Base-by-base conservation (phyloP, 306 rosid genomes). In the Dryas octopetala region DNA sequence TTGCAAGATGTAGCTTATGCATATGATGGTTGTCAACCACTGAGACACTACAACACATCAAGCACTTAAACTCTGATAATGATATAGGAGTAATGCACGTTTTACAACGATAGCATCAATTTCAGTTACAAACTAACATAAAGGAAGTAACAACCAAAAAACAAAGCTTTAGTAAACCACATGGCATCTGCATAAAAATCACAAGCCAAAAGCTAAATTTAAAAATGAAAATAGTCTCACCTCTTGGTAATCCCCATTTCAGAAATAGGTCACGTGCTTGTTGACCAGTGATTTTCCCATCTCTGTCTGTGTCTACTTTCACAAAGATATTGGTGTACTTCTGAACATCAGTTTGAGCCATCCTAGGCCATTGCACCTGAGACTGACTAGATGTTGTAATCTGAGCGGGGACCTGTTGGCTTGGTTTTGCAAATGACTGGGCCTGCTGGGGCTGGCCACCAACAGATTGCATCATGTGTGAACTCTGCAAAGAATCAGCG, bases 191-290 rank as follows among this genome's bases (percentile, higher is more conserved):
- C 51, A 13, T n/a, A 46, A 13, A 38, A 9, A 38, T 19, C 4
- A 68, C 32, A 66, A 65, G 65, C 26, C 59, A 64, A 43, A 43
- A 66, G 14, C 5, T 40, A 64, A 23, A 69, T 28, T 62, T 11
- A 61, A 68, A 14, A 57, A 51, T 44, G 43, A 65, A 66, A 64
- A 71, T 47, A 78, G 79, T 76, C 77, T 81, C 84, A 96, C 99
- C 99, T 88, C 96, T 89, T 60, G 98, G 97, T 76, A 96, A 68
- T 81, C 88, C 85, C 99, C 99, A 96, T 87, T 93, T 92, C 65
- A 96, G 83, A 77, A 96, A 96, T 86, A 96, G 85, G 86, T 90
- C 89, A 41, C 89, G 97, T 0, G 99, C 98, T 84, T 96, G 97
- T 65, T 88, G 91, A 82, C 98, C 99, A 4, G 94, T 96, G 69